A percentile compares a stretch with the other conserved stretches of the same genome.
These are phyloP conservation scores for Nicotiana undulata DNA, from an alignment of 257 asterid genomes.

Conservation along the genomic window DNA sequence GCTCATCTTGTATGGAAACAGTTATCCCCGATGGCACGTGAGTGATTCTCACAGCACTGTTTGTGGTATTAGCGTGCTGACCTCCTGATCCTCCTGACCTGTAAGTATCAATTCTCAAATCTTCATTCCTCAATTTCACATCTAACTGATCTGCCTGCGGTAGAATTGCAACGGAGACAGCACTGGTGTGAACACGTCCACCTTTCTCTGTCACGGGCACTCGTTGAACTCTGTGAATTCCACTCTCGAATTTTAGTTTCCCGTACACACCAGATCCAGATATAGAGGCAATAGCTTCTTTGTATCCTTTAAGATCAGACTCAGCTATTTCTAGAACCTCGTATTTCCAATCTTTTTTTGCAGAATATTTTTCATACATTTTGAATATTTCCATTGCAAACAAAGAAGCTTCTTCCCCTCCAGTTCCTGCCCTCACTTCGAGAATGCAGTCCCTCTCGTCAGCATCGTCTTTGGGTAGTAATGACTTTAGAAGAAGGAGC, in stretches of 20 bases:
- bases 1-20: conserved; percentile 85
- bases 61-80: conserved; percentile 88
- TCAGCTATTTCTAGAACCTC: conserved; percentile 70
- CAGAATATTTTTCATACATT: conserved; percentile 85
- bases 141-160: conserved; percentile 99
- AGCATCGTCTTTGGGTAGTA: conserved; percentile 92
- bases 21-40: conserved; percentile 81
- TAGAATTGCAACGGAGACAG: conserved; percentile 85
- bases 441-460: conserved; percentile 90
- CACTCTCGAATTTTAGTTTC: conserved; percentile 92
- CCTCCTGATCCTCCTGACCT: conserved; percentile 98
- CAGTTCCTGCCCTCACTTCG: conserved; percentile 98
- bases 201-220: conserved; percentile 93
- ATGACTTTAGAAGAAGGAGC: conserved; percentile 56
- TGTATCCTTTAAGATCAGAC: conserved; percentile 82
- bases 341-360: conserved; percentile 81
- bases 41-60: conserved; percentile 95
- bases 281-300: conserved; percentile 96
- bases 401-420: conserved; percentile 97
- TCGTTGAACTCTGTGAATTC: conserved; percentile 98
- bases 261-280: conserved; percentile 89
- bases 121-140: conserved; percentile 70
- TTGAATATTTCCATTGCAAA: conserved; percentile 93
- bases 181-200: conserved; percentile 96
- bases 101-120: conserved; percentile 80